Conservation (phyloP, 2,329 filamentous ascomycete species). For the Beauveria pseudobassiana region DNA sequence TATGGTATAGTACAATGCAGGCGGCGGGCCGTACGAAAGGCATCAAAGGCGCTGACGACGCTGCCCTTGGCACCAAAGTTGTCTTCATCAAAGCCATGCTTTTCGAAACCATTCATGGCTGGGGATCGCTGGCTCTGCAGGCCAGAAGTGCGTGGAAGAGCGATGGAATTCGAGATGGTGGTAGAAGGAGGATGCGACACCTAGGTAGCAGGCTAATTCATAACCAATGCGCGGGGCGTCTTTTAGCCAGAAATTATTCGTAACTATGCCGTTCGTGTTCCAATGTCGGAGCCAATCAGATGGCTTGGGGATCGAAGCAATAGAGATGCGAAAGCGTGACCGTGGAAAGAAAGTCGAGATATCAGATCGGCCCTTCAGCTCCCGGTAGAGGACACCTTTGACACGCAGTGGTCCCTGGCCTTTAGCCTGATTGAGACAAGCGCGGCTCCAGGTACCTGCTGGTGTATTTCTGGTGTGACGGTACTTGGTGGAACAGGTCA, state of each 20-base stretch:
- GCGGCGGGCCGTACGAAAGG: slow-evolving; percentile 67
- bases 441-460: not conserved
- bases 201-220: not conserved
- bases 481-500: not conserved
- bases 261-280: not conserved
- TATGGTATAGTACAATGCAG: not conserved
- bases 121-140: not conserved
- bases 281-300: not conserved
- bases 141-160: not conserved
- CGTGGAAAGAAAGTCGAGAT: not conserved
- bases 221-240: not conserved
- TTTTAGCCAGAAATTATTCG: not conserved
- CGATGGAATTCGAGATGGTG: not conserved
- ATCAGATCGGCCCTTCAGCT: not conserved
- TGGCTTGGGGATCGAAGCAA: not conserved
- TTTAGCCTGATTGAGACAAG: not conserved
- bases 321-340: not conserved
- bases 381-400: slow-evolving; percentile 3
- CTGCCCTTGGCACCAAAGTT: slow-evolving; percentile 66
- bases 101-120: slow-evolving; percentile 71
- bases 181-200: not conserved
- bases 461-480: not conserved
- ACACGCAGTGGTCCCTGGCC: not conserved
- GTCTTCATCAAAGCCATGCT: slow-evolving; percentile 62
- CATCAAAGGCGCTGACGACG: slow-evolving; percentile 85